Evolutionary conservation across 768 basidiomycete genomes (phyloP).

Genomic region (Naganishia randhawae): DNA sequence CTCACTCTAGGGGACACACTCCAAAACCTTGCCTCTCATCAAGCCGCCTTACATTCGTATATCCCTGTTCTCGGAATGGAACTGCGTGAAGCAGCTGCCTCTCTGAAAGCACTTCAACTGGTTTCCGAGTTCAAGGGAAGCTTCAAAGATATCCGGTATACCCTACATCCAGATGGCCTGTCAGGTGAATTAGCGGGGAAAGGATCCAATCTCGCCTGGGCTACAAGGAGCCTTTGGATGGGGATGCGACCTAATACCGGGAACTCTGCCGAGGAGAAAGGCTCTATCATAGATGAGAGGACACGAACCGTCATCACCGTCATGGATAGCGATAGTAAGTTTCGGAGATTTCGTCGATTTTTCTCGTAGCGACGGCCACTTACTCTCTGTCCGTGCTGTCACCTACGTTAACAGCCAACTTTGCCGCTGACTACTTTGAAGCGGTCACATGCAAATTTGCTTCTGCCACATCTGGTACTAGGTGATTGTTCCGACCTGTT

Average conservation of each 20-base stretch:
- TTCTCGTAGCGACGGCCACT: not conserved
- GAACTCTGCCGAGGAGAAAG: not conserved
- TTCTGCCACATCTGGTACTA: slow-evolving; percentile 9
- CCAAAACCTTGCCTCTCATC: slow-evolving; percentile 42
- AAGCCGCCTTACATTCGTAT: slow-evolving; percentile 36
- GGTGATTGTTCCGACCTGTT: not conserved
- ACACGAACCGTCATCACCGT: slow-evolving; percentile 37
- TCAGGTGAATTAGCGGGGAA: slow-evolving; percentile 42
- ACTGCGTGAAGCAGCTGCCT: slow-evolving; percentile 37
- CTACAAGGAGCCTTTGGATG: slow-evolving; percentile 28
- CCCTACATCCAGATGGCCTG: slow-evolving; percentile 39
- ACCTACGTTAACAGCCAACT: slow-evolving; percentile 24
- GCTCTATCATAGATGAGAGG: slow-evolving; percentile 27
- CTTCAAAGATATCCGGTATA: slow-evolving; percentile 42
- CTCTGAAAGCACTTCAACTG: slow-evolving; percentile 37
- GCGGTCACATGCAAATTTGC: slow-evolving; percentile 39
- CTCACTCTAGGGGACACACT: slow-evolving; percentile 36
- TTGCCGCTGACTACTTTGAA: slow-evolving; percentile 43
- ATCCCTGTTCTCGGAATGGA: slow-evolving; percentile 44
- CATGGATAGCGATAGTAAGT: slow-evolving; percentile 32
- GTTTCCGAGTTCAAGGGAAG: slow-evolving; percentile 36
- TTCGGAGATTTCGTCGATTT: slow-evolving; percentile 14
- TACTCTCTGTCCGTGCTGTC: not conserved
- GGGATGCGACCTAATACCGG: slow-evolving; percentile 32
- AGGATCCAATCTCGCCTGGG: slow-evolving; percentile 43